Evolutionary conservation across 148 eudicot species (phyloP).

Genomic region (Nepenthes mirabilis): DNA sequence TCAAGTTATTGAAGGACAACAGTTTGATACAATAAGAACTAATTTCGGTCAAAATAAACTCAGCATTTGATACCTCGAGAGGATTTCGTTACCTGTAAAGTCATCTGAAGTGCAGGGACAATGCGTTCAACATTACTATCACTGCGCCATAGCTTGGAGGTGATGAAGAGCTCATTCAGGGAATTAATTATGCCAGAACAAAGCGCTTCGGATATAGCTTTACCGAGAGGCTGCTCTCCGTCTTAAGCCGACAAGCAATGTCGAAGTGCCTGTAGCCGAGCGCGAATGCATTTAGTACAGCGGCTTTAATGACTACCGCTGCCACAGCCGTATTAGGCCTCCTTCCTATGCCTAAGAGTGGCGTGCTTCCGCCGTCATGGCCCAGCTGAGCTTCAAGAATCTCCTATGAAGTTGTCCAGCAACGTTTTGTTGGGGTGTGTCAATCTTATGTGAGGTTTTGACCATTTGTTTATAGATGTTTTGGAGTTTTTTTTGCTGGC

Average conservation of each 20-base stretch:
- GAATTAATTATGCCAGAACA: slow-evolving; percentile 11
- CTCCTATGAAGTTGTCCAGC: neutral
- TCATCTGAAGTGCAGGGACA: slow-evolving; percentile 10
- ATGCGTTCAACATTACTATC: slow-evolving; percentile 15
- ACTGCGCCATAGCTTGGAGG: slow-evolving; percentile 28
- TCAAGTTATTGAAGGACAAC: slow-evolving; percentile 18
- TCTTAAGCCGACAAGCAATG: slow-evolving; percentile 13
- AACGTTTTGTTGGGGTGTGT: too few relatives aligned
- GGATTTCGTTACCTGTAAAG: slow-evolving; percentile 1
- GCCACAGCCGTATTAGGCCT: slow-evolving; percentile 13
- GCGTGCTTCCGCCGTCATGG: slow-evolving; percentile 14
- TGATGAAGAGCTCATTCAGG: slow-evolving; percentile 21
- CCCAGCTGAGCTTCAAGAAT: slow-evolving; percentile 11
- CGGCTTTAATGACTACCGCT: slow-evolving; percentile 7
- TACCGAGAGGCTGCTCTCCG: slow-evolving; percentile 24
- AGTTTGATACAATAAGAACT: neutral
- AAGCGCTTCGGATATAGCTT: slow-evolving; percentile 18
- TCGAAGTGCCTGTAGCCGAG: slow-evolving; percentile 18
- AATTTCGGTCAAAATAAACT: neutral
- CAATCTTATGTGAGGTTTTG: too few relatives aligned
- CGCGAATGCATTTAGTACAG: slow-evolving; percentile 14
- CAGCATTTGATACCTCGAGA: neutral
- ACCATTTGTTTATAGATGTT: too few relatives aligned
- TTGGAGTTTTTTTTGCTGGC: too few relatives aligned
- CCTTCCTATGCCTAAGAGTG: slow-evolving; percentile 18